A percentile compares a stretch with the other conserved stretches of the same genome.
These are phyloP conservation scores for Talaromyces atroroseus DNA, from an alignment of 2,329 filamentous ascomycete species.

Conservation along the genomic window DNA sequence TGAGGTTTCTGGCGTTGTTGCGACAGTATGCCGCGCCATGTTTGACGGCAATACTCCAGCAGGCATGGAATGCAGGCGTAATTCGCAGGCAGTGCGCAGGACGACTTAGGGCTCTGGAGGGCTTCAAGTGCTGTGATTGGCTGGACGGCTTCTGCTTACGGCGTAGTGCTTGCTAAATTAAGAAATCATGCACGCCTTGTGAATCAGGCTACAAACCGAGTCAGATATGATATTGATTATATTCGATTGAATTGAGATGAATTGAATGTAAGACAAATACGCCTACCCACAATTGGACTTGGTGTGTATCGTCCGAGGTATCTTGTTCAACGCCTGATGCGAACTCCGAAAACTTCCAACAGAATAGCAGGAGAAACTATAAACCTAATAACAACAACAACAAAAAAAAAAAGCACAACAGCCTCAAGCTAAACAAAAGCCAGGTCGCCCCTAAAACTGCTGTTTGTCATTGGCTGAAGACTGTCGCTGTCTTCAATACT, in stretches of 20 bases:
- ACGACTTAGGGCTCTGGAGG: not conserved
- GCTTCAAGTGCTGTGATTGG: not conserved
- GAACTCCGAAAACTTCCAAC: conserved; percentile 1
- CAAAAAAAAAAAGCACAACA: not conserved
- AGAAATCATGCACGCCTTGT: not conserved
- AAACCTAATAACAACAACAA: not conserved
- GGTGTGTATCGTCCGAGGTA: conserved; percentile 1
- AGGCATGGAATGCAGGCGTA: not conserved
- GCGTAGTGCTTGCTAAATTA: not conserved
- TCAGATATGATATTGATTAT: too few relatives aligned
- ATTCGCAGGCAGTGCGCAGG: not conserved
- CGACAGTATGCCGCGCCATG: too few relatives aligned
- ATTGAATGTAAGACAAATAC: not conserved
- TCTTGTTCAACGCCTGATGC: conserved; percentile 4
- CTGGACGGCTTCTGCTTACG: not conserved
- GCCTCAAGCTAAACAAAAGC: conserved; percentile 23
- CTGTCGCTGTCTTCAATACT: conserved; percentile 17
- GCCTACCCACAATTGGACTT: not conserved
- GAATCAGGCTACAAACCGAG: not conserved
- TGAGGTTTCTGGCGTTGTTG: not conserved
- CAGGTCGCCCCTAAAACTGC: conserved; percentile 24
- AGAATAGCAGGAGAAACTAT: not conserved
- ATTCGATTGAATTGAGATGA: too few relatives aligned
- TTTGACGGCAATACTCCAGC: too few relatives aligned
- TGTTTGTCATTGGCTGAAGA: conserved; percentile 18